Evolutionary conservation across 768 basidiomycete species (phyloP).

Genomic region (Tricholoma sp.): DNA sequence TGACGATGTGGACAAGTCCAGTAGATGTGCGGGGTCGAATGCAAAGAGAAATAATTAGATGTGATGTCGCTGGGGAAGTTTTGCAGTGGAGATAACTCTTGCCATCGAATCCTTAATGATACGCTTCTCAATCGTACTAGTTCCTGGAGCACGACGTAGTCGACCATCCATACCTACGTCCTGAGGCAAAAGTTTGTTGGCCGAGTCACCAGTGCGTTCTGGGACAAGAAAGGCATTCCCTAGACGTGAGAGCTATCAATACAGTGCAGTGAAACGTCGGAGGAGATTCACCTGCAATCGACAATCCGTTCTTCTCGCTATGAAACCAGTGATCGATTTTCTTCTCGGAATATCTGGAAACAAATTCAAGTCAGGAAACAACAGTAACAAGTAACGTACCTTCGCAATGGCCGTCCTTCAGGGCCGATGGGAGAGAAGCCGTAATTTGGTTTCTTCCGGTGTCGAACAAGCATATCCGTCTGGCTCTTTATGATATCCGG

Average conservation of each 20-base stretch:
- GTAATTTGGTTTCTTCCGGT: constrained; percentile 35
- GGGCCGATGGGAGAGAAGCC: constrained; percentile 54
- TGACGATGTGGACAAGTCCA: not conserved
- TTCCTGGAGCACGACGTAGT: constrained; percentile 33
- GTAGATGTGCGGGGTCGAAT: not conserved
- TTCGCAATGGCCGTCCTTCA: constrained; percentile 57
- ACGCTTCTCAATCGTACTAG: constrained; percentile 39
- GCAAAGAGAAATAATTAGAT: constrained; percentile 7
- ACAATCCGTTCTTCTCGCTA: constrained; percentile 48
- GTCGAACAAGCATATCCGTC: constrained; percentile 40
- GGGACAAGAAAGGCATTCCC: constrained; percentile 15
- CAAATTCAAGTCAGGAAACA: constrained; percentile 3
- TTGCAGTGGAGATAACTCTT: constrained; percentile 36
- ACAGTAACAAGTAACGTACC: constrained; percentile 33
- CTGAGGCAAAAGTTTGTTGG: constrained; percentile 19
- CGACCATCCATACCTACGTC: constrained; percentile 32
- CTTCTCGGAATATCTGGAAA: constrained; percentile 51
- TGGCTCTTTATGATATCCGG: constrained; percentile 49
- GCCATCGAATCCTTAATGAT: constrained; percentile 52
- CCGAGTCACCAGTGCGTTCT: constrained; percentile 15
- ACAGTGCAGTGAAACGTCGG: not conserved
- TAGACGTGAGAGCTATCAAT: not conserved
- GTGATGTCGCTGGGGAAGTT: constrained; percentile 22
- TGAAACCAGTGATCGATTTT: constrained; percentile 60
- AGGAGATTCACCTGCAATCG: constrained; percentile 42